phyloP scores from a whole-genome alignment of 306 rosid species.

The Acmispon strigosus region DNA sequence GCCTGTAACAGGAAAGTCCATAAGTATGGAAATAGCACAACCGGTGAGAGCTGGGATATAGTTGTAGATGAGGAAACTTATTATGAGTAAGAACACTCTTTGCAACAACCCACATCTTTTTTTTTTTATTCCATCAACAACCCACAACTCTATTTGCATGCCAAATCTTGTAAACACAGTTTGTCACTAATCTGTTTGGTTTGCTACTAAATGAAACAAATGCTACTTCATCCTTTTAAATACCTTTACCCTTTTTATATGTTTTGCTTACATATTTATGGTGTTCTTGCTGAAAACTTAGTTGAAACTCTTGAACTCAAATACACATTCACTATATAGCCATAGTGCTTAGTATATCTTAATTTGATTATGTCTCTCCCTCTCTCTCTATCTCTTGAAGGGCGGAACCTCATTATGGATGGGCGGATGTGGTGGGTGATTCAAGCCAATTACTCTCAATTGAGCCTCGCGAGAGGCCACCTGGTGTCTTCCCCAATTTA shows the following conservation, averaged over 20 bases:
- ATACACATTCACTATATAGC: background rate
- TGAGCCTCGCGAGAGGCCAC: conserved; percentile 73
- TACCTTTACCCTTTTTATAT: too few species aligned
- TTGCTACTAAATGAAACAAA: background rate
- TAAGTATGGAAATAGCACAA: conserved; percentile 94
- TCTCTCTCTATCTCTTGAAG: conserved; percentile 22
- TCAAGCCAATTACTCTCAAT: conserved; percentile 85
- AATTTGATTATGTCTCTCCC: background rate
- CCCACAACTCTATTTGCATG: background rate
- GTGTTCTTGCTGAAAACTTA: too few species aligned
- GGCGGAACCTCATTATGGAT: conserved; percentile 96
- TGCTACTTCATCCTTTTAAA: background rate
- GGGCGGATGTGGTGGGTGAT: conserved; percentile 95
- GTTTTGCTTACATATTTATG: too few species aligned
- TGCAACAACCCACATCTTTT: background rate
- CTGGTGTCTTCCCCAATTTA: conserved; percentile 66
- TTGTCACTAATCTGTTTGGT: background rate
- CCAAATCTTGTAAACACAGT: background rate
- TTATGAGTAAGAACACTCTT: conserved; percentile 62
- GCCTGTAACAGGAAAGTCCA: conserved; percentile 77
- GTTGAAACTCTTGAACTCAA: too few species aligned
- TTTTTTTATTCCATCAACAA: too few species aligned
- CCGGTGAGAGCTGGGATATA: conserved; percentile 96
- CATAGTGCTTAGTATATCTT: background rate
- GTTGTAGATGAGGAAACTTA: conserved; percentile 89